phyloP scores from a whole-genome alignment of 192 early-diverging fungal genomes.

The Coemansia sp. region DNA sequence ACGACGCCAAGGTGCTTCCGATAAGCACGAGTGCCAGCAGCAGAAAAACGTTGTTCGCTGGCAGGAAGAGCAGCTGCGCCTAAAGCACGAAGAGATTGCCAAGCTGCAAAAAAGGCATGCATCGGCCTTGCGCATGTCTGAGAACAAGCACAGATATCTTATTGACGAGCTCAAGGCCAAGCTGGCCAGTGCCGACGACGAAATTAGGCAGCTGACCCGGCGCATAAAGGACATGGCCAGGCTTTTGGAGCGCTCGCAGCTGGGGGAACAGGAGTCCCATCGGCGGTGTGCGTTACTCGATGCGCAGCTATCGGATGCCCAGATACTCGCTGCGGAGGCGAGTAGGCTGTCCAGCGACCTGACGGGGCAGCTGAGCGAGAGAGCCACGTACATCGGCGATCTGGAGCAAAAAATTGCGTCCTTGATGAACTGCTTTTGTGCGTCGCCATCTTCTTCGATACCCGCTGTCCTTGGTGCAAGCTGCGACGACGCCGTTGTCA shows the following conservation, averaged over 20 bases:
- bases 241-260: slow-evolving; percentile 16
- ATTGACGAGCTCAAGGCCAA: slow-evolving; percentile 19
- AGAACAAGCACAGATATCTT: slow-evolving; percentile 13
- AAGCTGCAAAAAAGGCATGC: slow-evolving; percentile 8
- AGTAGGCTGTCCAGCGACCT: slow-evolving; percentile 10
- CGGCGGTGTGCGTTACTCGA: slow-evolving; percentile 2
- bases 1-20: slow-evolving; percentile 14
- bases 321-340: slow-evolving; percentile 10
- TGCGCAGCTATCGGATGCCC: slow-evolving; percentile 18
- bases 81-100: slow-evolving; percentile 13
- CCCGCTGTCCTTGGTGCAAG: background rate
- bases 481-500: background rate
- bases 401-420: slow-evolving; percentile 21
- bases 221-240: slow-evolving; percentile 21
- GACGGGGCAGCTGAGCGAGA: slow-evolving; percentile 18
- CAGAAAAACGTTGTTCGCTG: background rate
- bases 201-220: slow-evolving; percentile 6
- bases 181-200: slow-evolving; percentile 16
- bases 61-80: slow-evolving; percentile 17
- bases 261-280: slow-evolving; percentile 5
- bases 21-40: slow-evolving; percentile 8
- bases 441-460: background rate
- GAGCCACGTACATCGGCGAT: slow-evolving; percentile 14
- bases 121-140: slow-evolving; percentile 16
- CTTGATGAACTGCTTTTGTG: background rate